Conservation (phyloP, 1,284 basidiomycete genomes). For the Cutaneotrichosporon sp. region DNA sequence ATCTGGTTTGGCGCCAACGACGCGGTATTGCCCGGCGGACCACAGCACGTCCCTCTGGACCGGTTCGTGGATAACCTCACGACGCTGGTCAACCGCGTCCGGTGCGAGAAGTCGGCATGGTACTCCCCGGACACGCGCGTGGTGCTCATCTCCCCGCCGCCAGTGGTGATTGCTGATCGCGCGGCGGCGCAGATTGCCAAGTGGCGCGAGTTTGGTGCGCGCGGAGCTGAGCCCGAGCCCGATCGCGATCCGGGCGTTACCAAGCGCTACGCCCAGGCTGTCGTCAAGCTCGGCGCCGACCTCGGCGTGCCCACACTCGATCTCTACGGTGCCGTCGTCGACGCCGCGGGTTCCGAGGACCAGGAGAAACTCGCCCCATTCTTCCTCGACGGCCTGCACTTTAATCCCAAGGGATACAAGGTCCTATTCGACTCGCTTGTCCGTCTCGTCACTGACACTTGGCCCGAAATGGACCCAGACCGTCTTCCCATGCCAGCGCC, state of each 20-base stretch:
- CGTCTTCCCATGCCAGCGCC: conserved; percentile 33
- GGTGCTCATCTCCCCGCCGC: conserved; percentile 76
- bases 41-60: conserved; percentile 56
- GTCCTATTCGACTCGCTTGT: conserved; percentile 64
- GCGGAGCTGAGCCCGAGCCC: conserved; percentile 36
- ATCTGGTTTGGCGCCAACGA: conserved; percentile 89
- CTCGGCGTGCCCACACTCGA: conserved; percentile 61
- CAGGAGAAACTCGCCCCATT: conserved; percentile 49
- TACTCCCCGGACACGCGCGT: conserved; percentile 70
- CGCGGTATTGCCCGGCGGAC: conserved; percentile 55
- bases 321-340: conserved; percentile 63
- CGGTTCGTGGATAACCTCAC: conserved; percentile 63
- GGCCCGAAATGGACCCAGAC: conserved; percentile 61
- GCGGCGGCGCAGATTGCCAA: conserved; percentile 40
- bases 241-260: conserved; percentile 62
- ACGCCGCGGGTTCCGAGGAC: conserved; percentile 57
- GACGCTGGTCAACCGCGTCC: conserved; percentile 60
- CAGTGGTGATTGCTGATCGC: conserved; percentile 59
- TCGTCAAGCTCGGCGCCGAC: conserved; percentile 57
- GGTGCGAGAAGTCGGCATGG: conserved; percentile 57
- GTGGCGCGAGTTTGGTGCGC: conserved; percentile 28
- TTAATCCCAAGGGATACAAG: conserved; percentile 64
- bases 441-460: conserved; percentile 55
- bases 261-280: conserved; percentile 55
- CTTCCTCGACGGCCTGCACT: conserved; percentile 66